Evolutionary conservation across 1,284 basidiomycete genomes (phyloP).

Genomic region (Sparassis latifolia): DNA sequence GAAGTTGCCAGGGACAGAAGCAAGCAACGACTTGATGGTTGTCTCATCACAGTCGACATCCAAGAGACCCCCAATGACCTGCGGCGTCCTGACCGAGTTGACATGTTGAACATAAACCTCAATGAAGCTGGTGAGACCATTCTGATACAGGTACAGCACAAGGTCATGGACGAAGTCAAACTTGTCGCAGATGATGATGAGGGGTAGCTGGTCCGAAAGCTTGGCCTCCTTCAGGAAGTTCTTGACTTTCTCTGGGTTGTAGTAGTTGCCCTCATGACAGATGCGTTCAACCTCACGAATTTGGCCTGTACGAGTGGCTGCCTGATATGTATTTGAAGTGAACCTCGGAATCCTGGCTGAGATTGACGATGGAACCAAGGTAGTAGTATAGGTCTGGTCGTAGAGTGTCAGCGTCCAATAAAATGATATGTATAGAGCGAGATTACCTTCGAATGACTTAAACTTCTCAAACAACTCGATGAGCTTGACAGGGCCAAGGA

Average conservation of each 20-base stretch:
- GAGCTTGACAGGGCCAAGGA: slow-evolving; percentile 93
- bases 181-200: slow-evolving; percentile 99
- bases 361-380: slow-evolving; percentile 95
- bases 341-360: slow-evolving; percentile 85
- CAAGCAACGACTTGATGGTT: slow-evolving; percentile 91
- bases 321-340: slow-evolving; percentile 56
- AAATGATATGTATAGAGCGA: neutral
- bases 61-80: slow-evolving; percentile 94
- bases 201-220: slow-evolving; percentile 92
- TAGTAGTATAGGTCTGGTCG: slow-evolving; percentile 89
- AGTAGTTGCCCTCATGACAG: slow-evolving; percentile 94
- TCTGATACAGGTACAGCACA: slow-evolving; percentile 98
- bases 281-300: slow-evolving; percentile 99
- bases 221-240: slow-evolving; percentile 78
- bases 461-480: slow-evolving; percentile 99
- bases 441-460: slow-evolving; percentile 89
- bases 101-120: slow-evolving; percentile 99
- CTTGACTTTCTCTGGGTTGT: slow-evolving; percentile 87
- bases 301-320: slow-evolving; percentile 96
- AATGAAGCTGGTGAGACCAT: slow-evolving; percentile 94
- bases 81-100: slow-evolving; percentile 96
- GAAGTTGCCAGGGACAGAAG: slow-evolving; percentile 95
- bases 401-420: neutral
- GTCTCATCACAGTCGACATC: slow-evolving; percentile 98
- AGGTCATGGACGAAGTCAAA: slow-evolving; percentile 99